A percentile compares a stretch with the other conserved stretches of the same genome.
Evolutionary conservation across 306 rosid species (phyloP).

Genomic region (Styphnolobium japonicum): DNA sequence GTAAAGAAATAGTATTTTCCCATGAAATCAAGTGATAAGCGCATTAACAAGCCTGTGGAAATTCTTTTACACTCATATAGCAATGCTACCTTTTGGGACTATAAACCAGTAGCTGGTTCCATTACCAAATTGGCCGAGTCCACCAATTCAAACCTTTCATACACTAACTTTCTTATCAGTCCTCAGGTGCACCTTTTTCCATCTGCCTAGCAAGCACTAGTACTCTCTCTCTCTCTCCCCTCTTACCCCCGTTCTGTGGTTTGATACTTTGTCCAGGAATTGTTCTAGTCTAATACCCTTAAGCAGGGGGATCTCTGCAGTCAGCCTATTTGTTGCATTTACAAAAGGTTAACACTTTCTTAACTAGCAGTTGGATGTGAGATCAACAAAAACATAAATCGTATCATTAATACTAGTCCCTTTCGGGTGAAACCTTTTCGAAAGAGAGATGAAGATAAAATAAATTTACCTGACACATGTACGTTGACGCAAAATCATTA

Average conservation of each 20-base stretch:
- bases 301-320: not conserved
- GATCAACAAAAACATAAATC: not conserved
- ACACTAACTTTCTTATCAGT: not conserved
- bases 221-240: not conserved
- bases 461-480: constrained; percentile 80
- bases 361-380: not conserved
- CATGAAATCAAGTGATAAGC: not conserved
- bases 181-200: not conserved
- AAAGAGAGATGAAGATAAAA: not conserved
- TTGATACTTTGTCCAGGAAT: not conserved
- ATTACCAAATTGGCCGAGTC: not conserved
- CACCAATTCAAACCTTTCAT: not conserved
- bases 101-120: not conserved
- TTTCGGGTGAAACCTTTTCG: not conserved
- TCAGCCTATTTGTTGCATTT: not conserved
- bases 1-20: not conserved
- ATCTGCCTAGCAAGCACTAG: not conserved
- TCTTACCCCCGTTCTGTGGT: not conserved
- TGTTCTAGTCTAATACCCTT: not conserved
- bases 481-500: constrained; percentile 76
- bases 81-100: not conserved
- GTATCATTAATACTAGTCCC: not conserved
- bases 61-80: not conserved
- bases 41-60: not conserved
- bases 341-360: not conserved